Evolutionary conservation across 768 basidiomycete genomes (phyloP), one percentile per base, ranked within the genome.

Genomic region (Termitomyces sp.): DNA sequence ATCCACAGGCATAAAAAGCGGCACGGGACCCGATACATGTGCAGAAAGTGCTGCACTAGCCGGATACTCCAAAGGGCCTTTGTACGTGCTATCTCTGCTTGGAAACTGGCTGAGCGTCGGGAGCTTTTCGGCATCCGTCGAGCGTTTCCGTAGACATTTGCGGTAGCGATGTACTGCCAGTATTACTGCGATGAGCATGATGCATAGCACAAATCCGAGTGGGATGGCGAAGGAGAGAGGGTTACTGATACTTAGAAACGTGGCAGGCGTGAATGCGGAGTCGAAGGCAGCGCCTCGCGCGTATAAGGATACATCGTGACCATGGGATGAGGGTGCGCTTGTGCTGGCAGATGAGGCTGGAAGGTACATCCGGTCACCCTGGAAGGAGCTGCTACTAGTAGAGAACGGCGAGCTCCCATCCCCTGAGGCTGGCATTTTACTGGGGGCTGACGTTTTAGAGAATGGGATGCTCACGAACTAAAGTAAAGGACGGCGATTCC

Each of bases 201-300:
- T 65, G 10, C 62, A 67, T 10, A 67, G 65, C 28, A 73, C 62
- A 44, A 69, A 61, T 15, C 72, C 70, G 9, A 74, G 63, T 2
- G 73, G 74, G 21, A 74, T 64, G 8, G 69, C 71, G 53, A 68
- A 67, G 15, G 71, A 70, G 8, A 66, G 69, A 4, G 65, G 58
- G 5, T 72, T 66, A 3, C 56, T 56, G 14, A 63, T 68, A 3
- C 68, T 67, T 15, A 66, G 61, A 9, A 70, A 52, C 35, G 62
- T 46, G 26, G 58, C 61, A 45, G 67, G 58, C 8, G 56, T 31
- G 26, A 56, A 26, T 17, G 63, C 28, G 14, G 60, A 28, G 21
- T 56, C 52, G 8, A 57, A 47, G 5, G 57, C 42, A 5, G 55
- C 45, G 23, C 52, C 37, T 41, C 56, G 50, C 9, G 51, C 51